Percentiles rank a stretch among this genome's conserved stretches.
Conservation (phyloP, 1,284 basidiomycete genomes). For the Cystobasidium pallidum region DNA sequence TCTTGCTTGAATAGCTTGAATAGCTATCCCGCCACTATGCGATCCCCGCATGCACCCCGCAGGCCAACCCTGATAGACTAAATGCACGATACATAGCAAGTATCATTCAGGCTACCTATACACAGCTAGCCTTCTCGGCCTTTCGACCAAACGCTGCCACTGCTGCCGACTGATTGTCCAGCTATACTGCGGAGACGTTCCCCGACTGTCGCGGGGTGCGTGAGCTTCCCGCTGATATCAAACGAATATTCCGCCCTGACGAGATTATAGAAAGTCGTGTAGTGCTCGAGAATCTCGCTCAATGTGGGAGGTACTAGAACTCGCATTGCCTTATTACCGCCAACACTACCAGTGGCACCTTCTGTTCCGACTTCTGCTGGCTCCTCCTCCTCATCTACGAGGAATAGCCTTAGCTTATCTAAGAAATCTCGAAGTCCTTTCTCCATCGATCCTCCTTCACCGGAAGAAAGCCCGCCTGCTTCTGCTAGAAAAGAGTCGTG, state of each 20-base stretch:
- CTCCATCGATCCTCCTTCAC: slow-evolving; percentile 29
- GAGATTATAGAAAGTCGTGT: slow-evolving; percentile 68
- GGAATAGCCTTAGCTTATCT: slow-evolving; percentile 63
- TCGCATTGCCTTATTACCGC: slow-evolving; percentile 64
- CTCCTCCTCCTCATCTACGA: slow-evolving; percentile 65
- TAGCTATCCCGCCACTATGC: too few species aligned
- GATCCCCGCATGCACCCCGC: too few species aligned
- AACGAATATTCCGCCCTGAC: slow-evolving; percentile 60
- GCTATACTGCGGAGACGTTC: slow-evolving; percentile 45
- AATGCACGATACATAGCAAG: too few species aligned
- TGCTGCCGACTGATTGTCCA: not conserved
- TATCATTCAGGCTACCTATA: too few species aligned
- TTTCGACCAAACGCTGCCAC: slow-evolving; percentile 1
- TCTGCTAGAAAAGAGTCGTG: slow-evolving; percentile 48
- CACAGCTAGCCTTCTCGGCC: slow-evolving; percentile 2
- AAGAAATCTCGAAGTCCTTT: slow-evolving; percentile 36
- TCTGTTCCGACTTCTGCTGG: not conserved
- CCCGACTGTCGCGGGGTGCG: slow-evolving; percentile 56
- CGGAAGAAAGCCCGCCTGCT: slow-evolving; percentile 11
- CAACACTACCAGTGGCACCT: not conserved
- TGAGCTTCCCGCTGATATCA: slow-evolving; percentile 56
- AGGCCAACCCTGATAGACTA: too few species aligned
- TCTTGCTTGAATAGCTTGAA: too few species aligned
- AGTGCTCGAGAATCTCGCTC: slow-evolving; percentile 71
- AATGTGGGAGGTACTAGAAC: slow-evolving; percentile 75